phyloP scores from a whole-genome alignment of 1,284 basidiomycete genomes.

The Prillingera fragicola region DNA sequence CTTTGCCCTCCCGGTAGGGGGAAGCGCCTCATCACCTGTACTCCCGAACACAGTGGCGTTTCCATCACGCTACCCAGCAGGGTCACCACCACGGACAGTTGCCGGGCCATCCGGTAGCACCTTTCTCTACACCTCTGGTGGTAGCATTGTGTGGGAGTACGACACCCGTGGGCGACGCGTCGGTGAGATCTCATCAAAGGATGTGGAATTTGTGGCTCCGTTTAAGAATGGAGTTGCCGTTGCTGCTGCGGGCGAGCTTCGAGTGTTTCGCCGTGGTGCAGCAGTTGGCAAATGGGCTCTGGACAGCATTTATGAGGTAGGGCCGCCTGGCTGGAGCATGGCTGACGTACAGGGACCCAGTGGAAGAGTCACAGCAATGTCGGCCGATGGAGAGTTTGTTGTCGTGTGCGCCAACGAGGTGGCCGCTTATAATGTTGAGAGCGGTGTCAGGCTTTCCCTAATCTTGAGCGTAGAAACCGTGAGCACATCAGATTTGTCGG shows the following conservation, averaged over 20 bases:
- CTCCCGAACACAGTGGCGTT: too few relatives aligned
- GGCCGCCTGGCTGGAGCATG: neutral
- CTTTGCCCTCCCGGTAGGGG: too few relatives aligned
- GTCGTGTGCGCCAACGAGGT: constrained; percentile 3
- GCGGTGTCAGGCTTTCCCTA: too few relatives aligned
- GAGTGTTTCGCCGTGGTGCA: neutral
- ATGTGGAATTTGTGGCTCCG: neutral
- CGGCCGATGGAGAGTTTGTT: neutral
- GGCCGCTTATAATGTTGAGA: neutral
- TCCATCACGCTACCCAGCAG: constrained; percentile 15
- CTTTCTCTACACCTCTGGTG: constrained; percentile 9
- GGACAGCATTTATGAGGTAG: constrained; percentile 3
- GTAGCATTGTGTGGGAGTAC: constrained; percentile 21
- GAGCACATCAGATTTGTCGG: too few relatives aligned
- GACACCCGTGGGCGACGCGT: constrained; percentile 19
- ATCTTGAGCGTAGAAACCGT: too few relatives aligned
- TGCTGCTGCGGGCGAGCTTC: neutral
- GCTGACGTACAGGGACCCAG: neutral
- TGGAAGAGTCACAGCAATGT: neutral
- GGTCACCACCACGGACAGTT: constrained; percentile 3
- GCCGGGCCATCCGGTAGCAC: constrained; percentile 5
- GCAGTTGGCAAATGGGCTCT: constrained; percentile 4
- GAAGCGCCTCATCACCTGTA: too few relatives aligned
- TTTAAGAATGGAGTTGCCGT: constrained; percentile 1
- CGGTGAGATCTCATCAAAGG: constrained; percentile 8